phyloP scores from a whole-genome alignment of 495 filamentous ascomycete species.

The Aspergillus asperescens region DNA sequence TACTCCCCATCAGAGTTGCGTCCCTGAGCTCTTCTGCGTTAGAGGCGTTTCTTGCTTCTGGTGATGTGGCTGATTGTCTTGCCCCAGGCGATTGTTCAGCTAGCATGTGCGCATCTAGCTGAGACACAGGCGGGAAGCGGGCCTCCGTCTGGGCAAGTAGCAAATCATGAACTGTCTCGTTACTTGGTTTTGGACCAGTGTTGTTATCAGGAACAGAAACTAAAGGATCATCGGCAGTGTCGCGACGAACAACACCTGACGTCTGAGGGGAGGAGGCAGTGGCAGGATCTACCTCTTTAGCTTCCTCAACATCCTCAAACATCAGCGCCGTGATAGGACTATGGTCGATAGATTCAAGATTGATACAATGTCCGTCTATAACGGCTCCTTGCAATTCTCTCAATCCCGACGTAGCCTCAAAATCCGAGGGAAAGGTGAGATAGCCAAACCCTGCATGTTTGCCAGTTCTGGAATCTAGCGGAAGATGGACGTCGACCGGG shows the following conservation, averaged over 20 bases:
- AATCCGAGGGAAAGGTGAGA: conserved; percentile 67
- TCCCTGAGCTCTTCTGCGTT: background rate
- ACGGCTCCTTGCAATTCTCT: conserved; percentile 66
- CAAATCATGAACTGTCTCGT: conserved; percentile 7
- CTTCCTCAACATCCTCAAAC: background rate
- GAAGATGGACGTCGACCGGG: conserved; percentile 72
- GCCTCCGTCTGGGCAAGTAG: conserved; percentile 24
- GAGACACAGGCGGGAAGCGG: conserved; percentile 43
- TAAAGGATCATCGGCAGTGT: background rate
- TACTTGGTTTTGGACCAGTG: background rate
- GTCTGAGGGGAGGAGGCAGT: conserved; percentile 3
- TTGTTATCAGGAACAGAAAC: background rate
- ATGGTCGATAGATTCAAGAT: conserved; percentile 73
- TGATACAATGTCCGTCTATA: conserved; percentile 75
- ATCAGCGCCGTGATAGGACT: conserved; percentile 18
- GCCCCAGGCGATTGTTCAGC: conserved; percentile 19
- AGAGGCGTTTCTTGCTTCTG: background rate
- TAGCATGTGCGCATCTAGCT: conserved; percentile 38
- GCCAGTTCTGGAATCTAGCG: conserved; percentile 75
- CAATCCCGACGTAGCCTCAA: conserved; percentile 73
- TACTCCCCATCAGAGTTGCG: background rate
- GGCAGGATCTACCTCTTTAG: background rate
- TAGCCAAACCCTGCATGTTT: conserved; percentile 92
- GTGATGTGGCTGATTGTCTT: background rate
- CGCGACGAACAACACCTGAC: background rate